A percentile compares a stretch with the other conserved stretches of the same genome.
Evolutionary conservation across 1,284 basidiomycete genomes (phyloP).

Genomic region (Inonotus obliquus): DNA sequence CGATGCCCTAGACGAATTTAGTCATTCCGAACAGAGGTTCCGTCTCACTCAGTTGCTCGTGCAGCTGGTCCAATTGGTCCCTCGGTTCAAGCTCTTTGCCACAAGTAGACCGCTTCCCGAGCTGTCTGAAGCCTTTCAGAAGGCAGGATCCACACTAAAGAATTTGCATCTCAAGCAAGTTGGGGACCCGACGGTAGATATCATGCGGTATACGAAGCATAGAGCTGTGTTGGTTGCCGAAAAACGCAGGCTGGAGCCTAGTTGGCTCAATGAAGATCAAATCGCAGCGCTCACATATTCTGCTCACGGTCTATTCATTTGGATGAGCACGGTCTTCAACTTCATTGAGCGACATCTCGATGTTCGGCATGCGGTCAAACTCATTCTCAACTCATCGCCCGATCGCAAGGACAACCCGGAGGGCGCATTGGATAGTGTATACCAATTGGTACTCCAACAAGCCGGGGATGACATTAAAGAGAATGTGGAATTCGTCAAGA

Average conservation of each 20-base stretch:
- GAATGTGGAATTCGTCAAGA: not conserved
- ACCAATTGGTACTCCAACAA: not conserved
- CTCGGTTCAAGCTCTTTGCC: slow-evolving; percentile 10
- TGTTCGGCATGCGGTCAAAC: not conserved
- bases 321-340: slow-evolving; percentile 27
- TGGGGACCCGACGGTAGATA: not conserved
- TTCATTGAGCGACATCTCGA: slow-evolving; percentile 19
- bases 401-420: not conserved
- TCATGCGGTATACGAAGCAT: not conserved
- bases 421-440: not conserved
- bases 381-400: not conserved
- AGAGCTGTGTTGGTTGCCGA: slow-evolving; percentile 16
- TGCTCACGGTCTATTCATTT: slow-evolving; percentile 28
- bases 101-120: slow-evolving; percentile 6
- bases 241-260: slow-evolving; percentile 24
- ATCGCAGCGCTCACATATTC: slow-evolving; percentile 22
- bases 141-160: not conserved
- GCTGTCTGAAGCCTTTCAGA: not conserved
- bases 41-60: not conserved
- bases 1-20: slow-evolving; percentile 16
- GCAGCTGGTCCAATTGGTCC: not conserved
- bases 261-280: slow-evolving; percentile 19
- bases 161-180: slow-evolving; percentile 1
- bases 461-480: not conserved
- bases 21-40: not conserved